Percentiles rank a stretch among this genome's conserved stretches.
phyloP scores from a whole-genome alignment of 495 filamentous ascomycete genomes.

The Stereocaulon alpinum region DNA sequence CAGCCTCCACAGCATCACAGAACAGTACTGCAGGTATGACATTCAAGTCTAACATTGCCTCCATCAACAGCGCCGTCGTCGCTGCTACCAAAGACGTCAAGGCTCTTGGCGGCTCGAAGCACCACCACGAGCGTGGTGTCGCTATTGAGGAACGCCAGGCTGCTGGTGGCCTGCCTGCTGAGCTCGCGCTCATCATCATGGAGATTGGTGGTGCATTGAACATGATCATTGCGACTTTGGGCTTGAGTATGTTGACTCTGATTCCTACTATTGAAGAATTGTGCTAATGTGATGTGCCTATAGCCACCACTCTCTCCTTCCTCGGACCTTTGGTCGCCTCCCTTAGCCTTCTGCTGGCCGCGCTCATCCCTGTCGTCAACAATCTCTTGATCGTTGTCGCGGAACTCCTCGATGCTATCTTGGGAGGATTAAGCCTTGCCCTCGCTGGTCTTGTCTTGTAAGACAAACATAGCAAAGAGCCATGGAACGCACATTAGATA shows the following conservation, averaged over 20 bases:
- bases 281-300: not conserved
- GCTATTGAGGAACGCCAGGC: constrained; percentile 2
- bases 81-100: constrained; percentile 7
- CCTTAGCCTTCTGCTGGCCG: constrained; percentile 7
- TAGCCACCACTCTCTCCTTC: constrained; percentile 13
- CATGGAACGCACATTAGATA: no score
- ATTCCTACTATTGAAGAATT: not conserved
- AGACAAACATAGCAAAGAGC: not conserved
- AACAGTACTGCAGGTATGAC: not conserved
- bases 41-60: constrained; percentile 10
- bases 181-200: constrained; percentile 3
- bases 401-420: constrained; percentile 3
- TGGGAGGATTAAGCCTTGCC: constrained; percentile 11
- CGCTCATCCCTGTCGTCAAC: constrained; percentile 11
- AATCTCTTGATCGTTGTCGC: constrained; percentile 7
- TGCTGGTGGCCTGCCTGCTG: constrained; percentile 4
- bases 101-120: not conserved
- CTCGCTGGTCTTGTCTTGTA: constrained; percentile 11
- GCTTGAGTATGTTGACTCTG: constrained; percentile 13
- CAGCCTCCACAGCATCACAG: not conserved
- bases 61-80: constrained; percentile 13
- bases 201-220: constrained; percentile 15
- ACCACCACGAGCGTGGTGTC: constrained; percentile 1
- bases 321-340: constrained; percentile 10
- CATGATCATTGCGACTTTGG: constrained; percentile 15